Evolutionary conservation across 1,284 basidiomycete genomes (phyloP).

Genomic region (Sanghuangporus weigelae): DNA sequence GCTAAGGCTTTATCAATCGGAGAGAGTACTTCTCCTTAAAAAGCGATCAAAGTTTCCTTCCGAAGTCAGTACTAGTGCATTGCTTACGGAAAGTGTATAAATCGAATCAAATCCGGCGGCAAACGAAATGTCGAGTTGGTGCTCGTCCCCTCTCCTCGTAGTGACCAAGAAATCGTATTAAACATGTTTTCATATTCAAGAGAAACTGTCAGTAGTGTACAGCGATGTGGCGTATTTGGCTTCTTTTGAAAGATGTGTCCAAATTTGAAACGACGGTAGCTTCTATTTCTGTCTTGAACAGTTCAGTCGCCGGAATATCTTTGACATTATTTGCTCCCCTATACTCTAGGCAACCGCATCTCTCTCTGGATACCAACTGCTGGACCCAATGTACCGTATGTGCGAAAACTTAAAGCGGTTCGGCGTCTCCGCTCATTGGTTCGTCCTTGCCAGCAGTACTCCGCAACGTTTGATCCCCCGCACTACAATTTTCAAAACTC

Average conservation of each 20-base stretch:
- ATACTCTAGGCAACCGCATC: not conserved
- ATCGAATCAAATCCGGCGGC: too few relatives aligned
- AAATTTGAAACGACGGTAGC: not conserved
- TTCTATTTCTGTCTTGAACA: not conserved
- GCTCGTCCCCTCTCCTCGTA: too few relatives aligned
- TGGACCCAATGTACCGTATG: not conserved
- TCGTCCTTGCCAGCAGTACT: not conserved
- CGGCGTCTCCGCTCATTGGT: not conserved
- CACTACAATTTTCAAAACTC: not conserved
- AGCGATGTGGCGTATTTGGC: not conserved
- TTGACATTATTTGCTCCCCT: not conserved
- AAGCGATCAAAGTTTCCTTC: not conserved
- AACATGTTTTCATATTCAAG: too few relatives aligned
- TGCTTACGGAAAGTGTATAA: too few relatives aligned
- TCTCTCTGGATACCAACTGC: not conserved
- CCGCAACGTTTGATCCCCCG: not conserved
- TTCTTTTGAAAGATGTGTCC: not conserved
- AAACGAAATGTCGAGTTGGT: too few relatives aligned
- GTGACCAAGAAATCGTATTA: too few relatives aligned
- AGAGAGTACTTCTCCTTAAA: not conserved
- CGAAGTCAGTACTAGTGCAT: not conserved
- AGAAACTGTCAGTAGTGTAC: not conserved
- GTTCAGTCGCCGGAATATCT: not conserved
- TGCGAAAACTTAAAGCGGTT: not conserved
- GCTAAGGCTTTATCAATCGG: not conserved